Base-by-base conservation (phyloP, 805 yeast genomes). In the Metschnikowia shivogae region DNA sequence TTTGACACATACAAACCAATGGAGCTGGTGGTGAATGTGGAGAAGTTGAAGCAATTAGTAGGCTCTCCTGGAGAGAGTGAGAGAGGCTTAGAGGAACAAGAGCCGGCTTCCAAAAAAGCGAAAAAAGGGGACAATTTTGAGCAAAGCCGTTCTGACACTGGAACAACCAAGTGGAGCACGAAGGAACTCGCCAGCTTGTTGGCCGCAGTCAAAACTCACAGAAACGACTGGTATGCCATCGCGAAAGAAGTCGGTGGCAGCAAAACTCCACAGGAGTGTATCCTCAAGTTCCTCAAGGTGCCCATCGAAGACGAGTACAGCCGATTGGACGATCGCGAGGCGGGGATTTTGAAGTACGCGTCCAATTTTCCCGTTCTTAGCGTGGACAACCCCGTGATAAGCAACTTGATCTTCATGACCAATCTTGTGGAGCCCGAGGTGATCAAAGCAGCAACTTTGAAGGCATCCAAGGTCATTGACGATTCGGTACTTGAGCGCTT, bases 331-430 rank as follows among this genome's bases (percentile, higher is more conserved):
- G 73, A 77, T 30, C 62, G 85, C 14, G 90, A 93, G 0, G 42
- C 51, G 26, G 58, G 58, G 24, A 86, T 95, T 11, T 73, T 90
- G 52, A 86, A 83, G 59, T 89, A 78, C 62, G 83, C 92, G 4
- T 84, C 95, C 3, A 85, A 88, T 61, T 74, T 92, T 41, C 96
- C 98, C 11, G 84, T 87, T 40, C 80, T 88, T 31, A 78, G 88
- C 36, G 80, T 84, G 26, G 98, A 93, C 55, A 93, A 93, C 63
- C 99, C 99, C 2, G 89, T 93, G 3, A 76, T 93, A 70, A 84
- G 95, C 31, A 92, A 95, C n/a, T 76, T 93, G 50, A 84, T 96
- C 11, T 93, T 90, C 64, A 71, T 93, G 65, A 82, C 90, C 0
- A 82, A 88, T 32, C 67, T 90, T 40, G 95, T 89, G 13, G 97